Evolutionary conservation across 148 eudicot species (phyloP).

Genomic region (Cornus florida): DNA sequence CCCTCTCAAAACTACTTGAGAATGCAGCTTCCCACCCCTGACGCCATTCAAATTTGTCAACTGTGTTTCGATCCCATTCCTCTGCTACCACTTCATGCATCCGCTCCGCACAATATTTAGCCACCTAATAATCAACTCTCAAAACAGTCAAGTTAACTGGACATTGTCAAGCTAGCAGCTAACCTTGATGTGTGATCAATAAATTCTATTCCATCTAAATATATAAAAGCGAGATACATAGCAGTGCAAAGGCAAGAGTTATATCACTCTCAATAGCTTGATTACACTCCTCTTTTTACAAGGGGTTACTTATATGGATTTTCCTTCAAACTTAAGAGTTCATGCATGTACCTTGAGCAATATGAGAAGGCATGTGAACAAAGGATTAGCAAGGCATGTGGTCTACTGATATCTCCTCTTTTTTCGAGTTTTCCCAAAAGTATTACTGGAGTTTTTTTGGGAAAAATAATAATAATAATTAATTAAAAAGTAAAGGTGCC

Average conservation of each 20-base stretch:
- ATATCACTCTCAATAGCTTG: background rate
- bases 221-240: background rate
- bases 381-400: too few relatives aligned
- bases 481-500: too few relatives aligned
- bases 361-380: too few relatives aligned
- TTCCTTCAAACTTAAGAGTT: background rate
- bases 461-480: too few relatives aligned
- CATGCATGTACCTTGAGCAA: background rate
- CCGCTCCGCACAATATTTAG: slow-evolving; percentile 58
- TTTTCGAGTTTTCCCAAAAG: too few relatives aligned
- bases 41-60: slow-evolving; percentile 48
- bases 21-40: slow-evolving; percentile 54
- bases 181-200: too few relatives aligned
- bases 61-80: slow-evolving; percentile 43
- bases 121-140: slow-evolving; percentile 42
- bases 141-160: background rate
- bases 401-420: too few relatives aligned
- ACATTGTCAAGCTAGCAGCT: background rate
- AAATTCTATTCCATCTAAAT: background rate
- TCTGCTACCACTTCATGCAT: slow-evolving; percentile 67
- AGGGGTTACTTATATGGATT: background rate
- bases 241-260: background rate
- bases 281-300: background rate
- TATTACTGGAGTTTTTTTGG: too few relatives aligned
- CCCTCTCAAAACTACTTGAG: slow-evolving; percentile 47